These are phyloP conservation scores for Amanita subjunquillea DNA, from an alignment of 768 basidiomycete genomes.

Conservation along the genomic window DNA sequence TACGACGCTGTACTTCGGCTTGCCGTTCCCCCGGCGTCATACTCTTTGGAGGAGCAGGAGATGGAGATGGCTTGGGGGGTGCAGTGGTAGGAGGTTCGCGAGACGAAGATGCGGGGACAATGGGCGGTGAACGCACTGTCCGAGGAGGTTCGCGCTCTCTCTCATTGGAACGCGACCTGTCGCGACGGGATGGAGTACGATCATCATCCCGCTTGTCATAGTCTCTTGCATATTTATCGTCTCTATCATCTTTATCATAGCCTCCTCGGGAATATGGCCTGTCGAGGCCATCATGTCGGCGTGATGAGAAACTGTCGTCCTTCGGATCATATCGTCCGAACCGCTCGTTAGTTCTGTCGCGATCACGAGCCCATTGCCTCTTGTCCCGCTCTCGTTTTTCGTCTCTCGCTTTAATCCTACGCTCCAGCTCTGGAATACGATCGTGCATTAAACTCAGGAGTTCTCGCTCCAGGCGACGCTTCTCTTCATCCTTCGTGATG, in stretches of 20 bases:
- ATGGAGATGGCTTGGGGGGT: slow-evolving; percentile 30
- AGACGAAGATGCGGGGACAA: slow-evolving; percentile 41
- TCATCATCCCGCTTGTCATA: slow-evolving; percentile 15
- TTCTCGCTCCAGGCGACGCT: slow-evolving; percentile 80
- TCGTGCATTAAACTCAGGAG: slow-evolving; percentile 82
- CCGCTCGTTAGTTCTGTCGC: slow-evolving; percentile 78
- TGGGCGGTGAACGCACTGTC: slow-evolving; percentile 38
- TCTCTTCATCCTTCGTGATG: slow-evolving; percentile 72
- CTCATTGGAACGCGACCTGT: slow-evolving; percentile 17
- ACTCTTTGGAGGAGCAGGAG: slow-evolving; percentile 57
- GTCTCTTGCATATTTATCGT: slow-evolving; percentile 31
- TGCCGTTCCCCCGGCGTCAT: slow-evolving; percentile 83
- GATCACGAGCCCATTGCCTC: slow-evolving; percentile 64
- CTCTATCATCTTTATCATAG: slow-evolving; percentile 21
- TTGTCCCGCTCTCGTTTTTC: slow-evolving; percentile 69
- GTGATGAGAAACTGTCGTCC: slow-evolving; percentile 31
- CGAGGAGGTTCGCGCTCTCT: slow-evolving; percentile 33
- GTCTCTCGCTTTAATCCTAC: slow-evolving; percentile 70
- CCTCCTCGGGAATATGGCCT: slow-evolving; percentile 41
- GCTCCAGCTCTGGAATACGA: slow-evolving; percentile 83
- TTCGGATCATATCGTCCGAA: slow-evolving; percentile 59
- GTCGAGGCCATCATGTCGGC: slow-evolving; percentile 39
- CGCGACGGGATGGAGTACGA: slow-evolving; percentile 16
- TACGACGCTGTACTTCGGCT: slow-evolving; percentile 70
- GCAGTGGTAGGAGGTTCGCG: slow-evolving; percentile 41